These are phyloP conservation scores for Pleoardoris graminearum DNA, from an alignment of 2,329 filamentous ascomycete genomes.

Conservation along the genomic window DNA sequence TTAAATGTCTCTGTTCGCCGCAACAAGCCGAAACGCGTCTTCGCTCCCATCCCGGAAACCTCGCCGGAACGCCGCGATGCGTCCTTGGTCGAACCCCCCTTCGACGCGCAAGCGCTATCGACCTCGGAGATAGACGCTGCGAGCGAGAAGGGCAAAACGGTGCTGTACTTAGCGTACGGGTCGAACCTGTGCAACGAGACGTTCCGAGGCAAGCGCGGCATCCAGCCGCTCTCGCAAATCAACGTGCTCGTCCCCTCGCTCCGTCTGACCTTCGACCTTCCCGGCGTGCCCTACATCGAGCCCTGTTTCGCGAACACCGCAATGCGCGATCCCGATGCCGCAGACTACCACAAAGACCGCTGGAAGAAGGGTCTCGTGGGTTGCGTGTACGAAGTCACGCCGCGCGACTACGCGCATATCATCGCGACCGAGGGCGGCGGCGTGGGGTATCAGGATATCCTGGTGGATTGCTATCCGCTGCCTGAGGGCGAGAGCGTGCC, in stretches of 20 bases:
- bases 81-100: conserved; percentile 33
- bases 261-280: conserved; percentile 79
- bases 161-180: conserved; percentile 70
- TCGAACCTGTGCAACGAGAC: conserved; percentile 83
- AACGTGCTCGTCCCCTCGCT: conserved; percentile 82
- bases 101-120: conserved; percentile 25
- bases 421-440: conserved; percentile 90
- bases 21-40: conserved; percentile 14
- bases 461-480: conserved; percentile 76
- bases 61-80: conserved; percentile 37
- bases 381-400: conserved; percentile 92
- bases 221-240: conserved; percentile 77
- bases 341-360: conserved; percentile 56
- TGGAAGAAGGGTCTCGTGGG: conserved; percentile 87
- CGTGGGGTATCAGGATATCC: conserved; percentile 78
- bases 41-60: conserved; percentile 24
- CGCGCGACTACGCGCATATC: conserved; percentile 79
- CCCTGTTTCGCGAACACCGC: conserved; percentile 89
- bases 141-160: conserved; percentile 40
- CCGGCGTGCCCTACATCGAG: conserved; percentile 82
- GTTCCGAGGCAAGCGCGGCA: conserved; percentile 76
- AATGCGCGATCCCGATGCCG: conserved; percentile 49
- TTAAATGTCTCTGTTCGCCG: conserved; percentile 15
- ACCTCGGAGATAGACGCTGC: conserved; percentile 14
- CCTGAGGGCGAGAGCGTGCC: conserved; percentile 63